Conservation (phyloP, 306 rosid genomes). For the Fagus sylvatica region DNA sequence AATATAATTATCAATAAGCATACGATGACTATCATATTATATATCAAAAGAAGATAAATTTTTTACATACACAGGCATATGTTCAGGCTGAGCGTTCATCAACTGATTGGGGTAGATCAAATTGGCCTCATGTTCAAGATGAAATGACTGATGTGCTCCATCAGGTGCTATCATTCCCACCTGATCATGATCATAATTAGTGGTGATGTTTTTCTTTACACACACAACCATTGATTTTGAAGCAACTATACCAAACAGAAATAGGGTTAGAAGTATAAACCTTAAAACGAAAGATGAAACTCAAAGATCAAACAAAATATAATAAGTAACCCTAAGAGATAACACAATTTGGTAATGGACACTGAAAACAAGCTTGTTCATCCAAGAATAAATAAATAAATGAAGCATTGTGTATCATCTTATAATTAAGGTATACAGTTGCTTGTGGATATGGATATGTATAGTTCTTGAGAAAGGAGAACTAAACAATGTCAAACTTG, state of each 20-base stretch:
- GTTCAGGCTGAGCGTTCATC: neutral
- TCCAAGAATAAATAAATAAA: too few relatives aligned
- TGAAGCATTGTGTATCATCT: neutral
- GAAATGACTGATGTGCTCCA: neutral
- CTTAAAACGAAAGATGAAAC: neutral
- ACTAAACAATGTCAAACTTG: neutral
- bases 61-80: conserved; percentile 2
- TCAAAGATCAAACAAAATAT: neutral
- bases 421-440: neutral
- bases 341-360: too few relatives aligned
- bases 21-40: neutral
- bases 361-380: too few relatives aligned
- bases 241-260: neutral
- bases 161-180: neutral
- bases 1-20: neutral
- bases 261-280: neutral
- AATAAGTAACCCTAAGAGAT: too few relatives aligned
- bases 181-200: conserved; percentile 3
- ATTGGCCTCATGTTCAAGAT: neutral
- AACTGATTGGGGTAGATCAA: neutral
- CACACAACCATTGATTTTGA: neutral
- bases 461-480: neutral
- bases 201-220: neutral
- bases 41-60: neutral
- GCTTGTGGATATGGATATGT: neutral